phyloP scores from a whole-genome alignment of 306 rosid species.

The Sophora flavescens region DNA sequence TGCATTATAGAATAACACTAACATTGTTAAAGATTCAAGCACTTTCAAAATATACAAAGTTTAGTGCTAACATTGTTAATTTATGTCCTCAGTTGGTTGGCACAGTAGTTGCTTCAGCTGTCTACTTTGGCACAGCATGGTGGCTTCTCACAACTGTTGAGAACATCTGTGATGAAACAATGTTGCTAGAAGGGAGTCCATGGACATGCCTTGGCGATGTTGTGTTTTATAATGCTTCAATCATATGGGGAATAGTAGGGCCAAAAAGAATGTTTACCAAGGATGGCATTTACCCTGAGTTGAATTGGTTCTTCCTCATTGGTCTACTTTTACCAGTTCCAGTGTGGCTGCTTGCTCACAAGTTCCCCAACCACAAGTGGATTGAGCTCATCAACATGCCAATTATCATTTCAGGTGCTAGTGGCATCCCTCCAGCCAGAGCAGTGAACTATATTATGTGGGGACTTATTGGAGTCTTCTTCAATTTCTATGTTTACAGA shows the following conservation, averaged over 20 bases:
- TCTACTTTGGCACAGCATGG: slow-evolving; percentile 76
- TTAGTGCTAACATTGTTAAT: background rate
- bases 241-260: slow-evolving; percentile 84
- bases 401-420: slow-evolving; percentile 51
- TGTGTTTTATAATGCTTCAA: slow-evolving; percentile 79
- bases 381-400: slow-evolving; percentile 67
- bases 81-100: slow-evolving; percentile 55
- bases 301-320: slow-evolving; percentile 78
- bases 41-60: background rate
- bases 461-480: slow-evolving; percentile 70
- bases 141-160: slow-evolving; percentile 63
- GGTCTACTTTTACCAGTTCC: slow-evolving; percentile 68
- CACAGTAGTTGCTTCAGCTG: slow-evolving; percentile 57
- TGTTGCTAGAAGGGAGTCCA: slow-evolving; percentile 67
- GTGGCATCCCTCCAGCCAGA: slow-evolving; percentile 52
- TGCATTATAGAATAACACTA: too few relatives aligned
- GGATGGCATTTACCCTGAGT: slow-evolving; percentile 55
- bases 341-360: slow-evolving; percentile 55
- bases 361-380: slow-evolving; percentile 62
- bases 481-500: slow-evolving; percentile 60
- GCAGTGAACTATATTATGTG: slow-evolving; percentile 62
- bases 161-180: slow-evolving; percentile 56
- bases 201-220: slow-evolving; percentile 79
- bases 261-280: slow-evolving; percentile 69
- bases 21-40: too few relatives aligned